Conservation (phyloP, 495 filamentous ascomycete genomes). For the Astrothelium macrocarpum region DNA sequence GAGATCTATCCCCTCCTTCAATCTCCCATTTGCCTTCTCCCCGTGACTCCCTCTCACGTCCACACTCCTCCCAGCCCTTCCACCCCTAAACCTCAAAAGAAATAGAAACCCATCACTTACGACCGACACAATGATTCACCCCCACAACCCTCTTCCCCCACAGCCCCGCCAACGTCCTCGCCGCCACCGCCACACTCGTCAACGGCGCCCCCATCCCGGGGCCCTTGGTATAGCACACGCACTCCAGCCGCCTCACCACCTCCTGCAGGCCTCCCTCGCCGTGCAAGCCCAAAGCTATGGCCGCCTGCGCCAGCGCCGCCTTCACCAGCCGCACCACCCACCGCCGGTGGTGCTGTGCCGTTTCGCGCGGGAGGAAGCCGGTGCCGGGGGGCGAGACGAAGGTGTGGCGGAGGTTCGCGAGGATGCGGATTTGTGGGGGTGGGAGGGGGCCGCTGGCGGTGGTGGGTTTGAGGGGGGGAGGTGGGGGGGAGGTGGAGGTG, state of each 20-base stretch:
- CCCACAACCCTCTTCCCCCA: slow-evolving; percentile 84
- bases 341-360: slow-evolving; percentile 77
- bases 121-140: slow-evolving; percentile 96
- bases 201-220: slow-evolving; percentile 95
- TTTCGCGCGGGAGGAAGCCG: slow-evolving; percentile 94
- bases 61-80: neutral
- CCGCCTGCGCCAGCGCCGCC: slow-evolving; percentile 61
- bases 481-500: slow-evolving; percentile 26
- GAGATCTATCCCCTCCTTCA: neutral
- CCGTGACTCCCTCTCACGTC: too few relatives aligned
- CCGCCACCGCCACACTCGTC: slow-evolving; percentile 78
- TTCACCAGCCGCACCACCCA: slow-evolving; percentile 76
- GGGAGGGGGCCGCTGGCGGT: slow-evolving; percentile 19
- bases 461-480: slow-evolving; percentile 37
- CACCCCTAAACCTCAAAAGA: neutral
- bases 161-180: slow-evolving; percentile 69
- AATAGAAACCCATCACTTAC: slow-evolving; percentile 37
- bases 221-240: slow-evolving; percentile 91
- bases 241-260: slow-evolving; percentile 53
- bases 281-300: slow-evolving; percentile 34
- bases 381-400: slow-evolving; percentile 85
- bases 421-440: slow-evolving; percentile 49
- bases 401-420: slow-evolving; percentile 91
- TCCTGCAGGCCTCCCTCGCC: neutral
- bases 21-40: neutral